These are phyloP conservation scores for Globisporangium lucens DNA, from an alignment of 352 stramenopile species.

Conservation along the genomic window DNA sequence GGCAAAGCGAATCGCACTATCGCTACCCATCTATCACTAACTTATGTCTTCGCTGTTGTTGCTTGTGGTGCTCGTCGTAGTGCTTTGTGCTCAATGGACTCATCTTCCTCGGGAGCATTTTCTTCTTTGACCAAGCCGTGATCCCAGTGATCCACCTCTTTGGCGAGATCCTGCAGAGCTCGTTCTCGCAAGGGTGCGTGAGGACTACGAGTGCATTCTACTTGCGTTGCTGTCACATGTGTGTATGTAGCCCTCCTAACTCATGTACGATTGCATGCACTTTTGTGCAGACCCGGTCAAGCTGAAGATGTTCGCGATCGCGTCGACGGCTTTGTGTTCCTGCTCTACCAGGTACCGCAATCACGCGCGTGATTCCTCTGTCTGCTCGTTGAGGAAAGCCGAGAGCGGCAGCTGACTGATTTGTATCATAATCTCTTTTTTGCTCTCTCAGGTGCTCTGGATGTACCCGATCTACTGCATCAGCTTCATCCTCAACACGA, in stretches of 20 bases:
- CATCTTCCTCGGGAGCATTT: conserved; percentile 88
- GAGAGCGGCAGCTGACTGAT: neutral
- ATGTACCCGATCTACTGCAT: conserved; percentile 92
- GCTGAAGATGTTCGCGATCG: conserved; percentile 73
- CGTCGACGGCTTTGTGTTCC: conserved; percentile 81
- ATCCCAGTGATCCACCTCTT: conserved; percentile 89
- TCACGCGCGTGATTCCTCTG: neutral
- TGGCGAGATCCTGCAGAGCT: conserved; percentile 71
- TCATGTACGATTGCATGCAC: neutral
- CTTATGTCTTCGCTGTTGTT: neutral
- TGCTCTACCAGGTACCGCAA: conserved; percentile 71
- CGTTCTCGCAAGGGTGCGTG: conserved; percentile 59
- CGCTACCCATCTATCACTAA: neutral
- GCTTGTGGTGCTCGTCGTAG: conserved; percentile 18
- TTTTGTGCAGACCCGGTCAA: conserved; percentile 33
- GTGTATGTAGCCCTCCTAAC: neutral
- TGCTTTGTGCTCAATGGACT: conserved; percentile 89
- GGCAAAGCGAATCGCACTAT: neutral
- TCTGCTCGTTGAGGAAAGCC: neutral
- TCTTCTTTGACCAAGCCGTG: conserved; percentile 83
- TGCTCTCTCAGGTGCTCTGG: conserved; percentile 60
- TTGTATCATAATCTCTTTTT: neutral
- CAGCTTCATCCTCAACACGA: conserved; percentile 90
- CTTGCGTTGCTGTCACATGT: neutral
- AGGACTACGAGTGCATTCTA: neutral